These are phyloP conservation scores for Neohortaea acidophila DNA, from an alignment of 495 filamentous ascomycete genomes.

Conservation along the genomic window DNA sequence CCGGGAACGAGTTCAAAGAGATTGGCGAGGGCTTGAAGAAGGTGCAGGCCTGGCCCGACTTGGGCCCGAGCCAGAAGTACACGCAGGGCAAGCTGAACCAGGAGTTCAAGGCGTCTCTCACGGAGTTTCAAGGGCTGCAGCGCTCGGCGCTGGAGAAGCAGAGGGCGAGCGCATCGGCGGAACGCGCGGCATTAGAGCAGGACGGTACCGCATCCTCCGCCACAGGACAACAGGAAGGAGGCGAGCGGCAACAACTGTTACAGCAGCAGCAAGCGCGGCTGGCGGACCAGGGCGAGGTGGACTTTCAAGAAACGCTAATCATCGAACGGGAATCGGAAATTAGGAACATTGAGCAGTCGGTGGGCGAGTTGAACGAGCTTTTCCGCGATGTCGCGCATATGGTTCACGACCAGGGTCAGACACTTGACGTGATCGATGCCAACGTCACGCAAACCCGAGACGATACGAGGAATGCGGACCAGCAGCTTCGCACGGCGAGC, in stretches of 20 bases:
- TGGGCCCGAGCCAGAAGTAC: conserved; percentile 85
- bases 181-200: conserved; percentile 52
- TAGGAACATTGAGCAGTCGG: conserved; percentile 87
- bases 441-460: conserved; percentile 70
- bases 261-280: conserved; percentile 66
- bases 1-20: conserved; percentile 73
- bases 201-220: background rate
- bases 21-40: conserved; percentile 88
- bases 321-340: conserved; percentile 93
- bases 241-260: conserved; percentile 49
- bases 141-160: conserved; percentile 82
- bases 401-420: conserved; percentile 80
- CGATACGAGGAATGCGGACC: conserved; percentile 68
- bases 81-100: conserved; percentile 86
- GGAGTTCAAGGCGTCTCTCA: conserved; percentile 73
- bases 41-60: conserved; percentile 76
- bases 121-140: conserved; percentile 83
- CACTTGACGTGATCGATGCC: conserved; percentile 72
- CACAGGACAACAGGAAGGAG: conserved; percentile 23
- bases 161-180: conserved; percentile 66
- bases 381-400: conserved; percentile 96
- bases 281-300: conserved; percentile 85
- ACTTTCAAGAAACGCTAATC: conserved; percentile 93
- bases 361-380: conserved; percentile 87
- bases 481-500: conserved; percentile 66